Base-by-base conservation (phyloP, 306 rosid genomes). In the Glycine tomentella region DNA sequence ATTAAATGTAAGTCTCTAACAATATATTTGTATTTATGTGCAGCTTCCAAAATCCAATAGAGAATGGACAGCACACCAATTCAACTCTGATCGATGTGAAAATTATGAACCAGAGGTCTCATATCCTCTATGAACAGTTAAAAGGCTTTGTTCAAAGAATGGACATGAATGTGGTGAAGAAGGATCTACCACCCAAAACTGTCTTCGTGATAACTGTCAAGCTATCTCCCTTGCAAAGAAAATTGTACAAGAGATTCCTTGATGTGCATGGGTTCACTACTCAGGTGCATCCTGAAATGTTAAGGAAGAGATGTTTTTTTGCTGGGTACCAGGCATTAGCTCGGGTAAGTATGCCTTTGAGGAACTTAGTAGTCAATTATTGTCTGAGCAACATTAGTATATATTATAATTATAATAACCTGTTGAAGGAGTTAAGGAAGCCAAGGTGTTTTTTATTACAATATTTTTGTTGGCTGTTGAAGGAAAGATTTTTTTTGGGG, bases 91-190 rank as follows among this genome's bases (percentile, higher is more conserved):
- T 75, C 64, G 99, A 95, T 78, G 99, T 95, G 83, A 95, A 95
- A 87, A 91, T 95, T 62, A 95, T 95, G 99, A 95, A 93, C 88
- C 98, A 95, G 85, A 92, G 99, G 86, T 95, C 99, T 79, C 98
- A 93, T 83, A 90, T 95, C 69, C 96, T 95, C 69, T 95, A 93
- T 78, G 97, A 93, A 77, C 86, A 93, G 77, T 85, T 95, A 72
- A 93, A 95, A 76, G 99, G 99, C 72, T 95, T 95, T 87, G 97
- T 95, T 71, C 99, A 95, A 84, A 88, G 99, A 85, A 95, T 95
- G 99, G 99, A 91, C 85, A 90, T 95, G 99, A 91, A 67, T 76
- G 99, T 95, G 82, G 98, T 83, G 79, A 91, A 91, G 92, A 91
- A 91, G 84, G 99, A 95, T 86, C 88, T 95, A 69, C 98, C 99